Conservation (phyloP, 768 basidiomycete species). For the Paxillus involutus region DNA sequence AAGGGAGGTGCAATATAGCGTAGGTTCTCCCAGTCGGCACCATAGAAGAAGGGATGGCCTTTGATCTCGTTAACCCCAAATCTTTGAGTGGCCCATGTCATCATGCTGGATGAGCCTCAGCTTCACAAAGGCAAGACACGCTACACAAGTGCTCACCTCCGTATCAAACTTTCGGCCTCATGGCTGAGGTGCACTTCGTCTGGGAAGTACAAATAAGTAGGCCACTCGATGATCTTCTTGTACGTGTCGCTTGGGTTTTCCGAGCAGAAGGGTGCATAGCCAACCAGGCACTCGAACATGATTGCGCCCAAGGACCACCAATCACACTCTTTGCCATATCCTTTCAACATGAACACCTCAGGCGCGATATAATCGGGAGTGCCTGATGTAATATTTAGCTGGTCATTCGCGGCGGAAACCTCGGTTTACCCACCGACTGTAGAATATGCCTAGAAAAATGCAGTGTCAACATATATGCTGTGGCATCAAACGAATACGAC, state of each 20-base stretch:
- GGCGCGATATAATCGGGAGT: slow-evolving; percentile 78
- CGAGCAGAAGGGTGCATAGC: slow-evolving; percentile 97
- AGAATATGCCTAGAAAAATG: slow-evolving; percentile 77
- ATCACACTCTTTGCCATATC: slow-evolving; percentile 98
- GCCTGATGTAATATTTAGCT: slow-evolving; percentile 17
- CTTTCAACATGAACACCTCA: slow-evolving; percentile 95
- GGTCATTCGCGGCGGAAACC: not conserved
- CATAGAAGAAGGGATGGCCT: slow-evolving; percentile 90
- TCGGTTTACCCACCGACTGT: slow-evolving; percentile 54
- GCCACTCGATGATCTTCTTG: slow-evolving; percentile 98
- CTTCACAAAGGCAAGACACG: not conserved
- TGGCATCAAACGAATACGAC: slow-evolving; percentile 14
- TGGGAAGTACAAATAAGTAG: slow-evolving; percentile 86
- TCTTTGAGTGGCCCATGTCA: slow-evolving; percentile 78
- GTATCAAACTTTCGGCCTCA: slow-evolving; percentile 89
- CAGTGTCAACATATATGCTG: slow-evolving; percentile 5
- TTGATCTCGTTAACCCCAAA: slow-evolving; percentile 86
- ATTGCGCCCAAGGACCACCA: slow-evolving; percentile 99
- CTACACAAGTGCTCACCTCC: slow-evolving; percentile 51
- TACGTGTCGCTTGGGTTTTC: slow-evolving; percentile 98
- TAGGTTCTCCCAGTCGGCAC: slow-evolving; percentile 91
- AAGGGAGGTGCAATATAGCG: slow-evolving; percentile 95
- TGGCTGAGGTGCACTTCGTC: slow-evolving; percentile 92
- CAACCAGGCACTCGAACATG: slow-evolving; percentile 98
- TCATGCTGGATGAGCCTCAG: slow-evolving; percentile 53